Evolutionary conservation across 2,329 filamentous ascomycete species (phyloP).

Genomic region (Atkinsonella texensis): DNA sequence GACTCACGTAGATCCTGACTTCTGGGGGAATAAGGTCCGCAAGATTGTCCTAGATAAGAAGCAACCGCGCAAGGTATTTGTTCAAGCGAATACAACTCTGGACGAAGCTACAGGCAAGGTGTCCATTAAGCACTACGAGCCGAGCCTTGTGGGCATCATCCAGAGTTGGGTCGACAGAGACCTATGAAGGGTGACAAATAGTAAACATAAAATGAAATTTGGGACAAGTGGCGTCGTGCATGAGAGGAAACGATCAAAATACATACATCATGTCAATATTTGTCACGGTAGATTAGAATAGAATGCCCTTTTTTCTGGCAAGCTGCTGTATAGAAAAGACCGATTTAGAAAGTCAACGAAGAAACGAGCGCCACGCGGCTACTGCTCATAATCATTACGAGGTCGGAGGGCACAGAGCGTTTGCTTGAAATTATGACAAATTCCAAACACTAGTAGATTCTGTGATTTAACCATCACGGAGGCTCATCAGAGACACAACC

Average conservation of each 20-base stretch:
- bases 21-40: slow-evolving; percentile 71
- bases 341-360: slow-evolving; percentile 7
- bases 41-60: slow-evolving; percentile 65
- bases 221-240: too few species aligned
- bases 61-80: slow-evolving; percentile 81
- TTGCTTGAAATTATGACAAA: too few species aligned
- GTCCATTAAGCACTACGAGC: slow-evolving; percentile 73
- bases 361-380: too few species aligned
- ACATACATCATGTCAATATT: background rate
- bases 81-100: slow-evolving; percentile 80
- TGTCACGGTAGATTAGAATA: slow-evolving; percentile 2
- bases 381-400: too few species aligned
- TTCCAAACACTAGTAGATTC: background rate
- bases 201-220: background rate
- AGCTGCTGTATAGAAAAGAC: background rate
- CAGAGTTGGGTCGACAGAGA: slow-evolving; percentile 64
- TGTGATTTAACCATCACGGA: slow-evolving; percentile 15
- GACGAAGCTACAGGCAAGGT: slow-evolving; percentile 58
- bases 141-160: slow-evolving; percentile 68
- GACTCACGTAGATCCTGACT: slow-evolving; percentile 69
- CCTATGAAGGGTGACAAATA: slow-evolving; percentile 19
- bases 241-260: background rate
- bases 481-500: slow-evolving; percentile 17
- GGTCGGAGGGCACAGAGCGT: too few species aligned
- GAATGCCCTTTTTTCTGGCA: background rate